Evolutionary conservation across 345 rosid species (phyloP).

Genomic region (Brassica rapa): DNA sequence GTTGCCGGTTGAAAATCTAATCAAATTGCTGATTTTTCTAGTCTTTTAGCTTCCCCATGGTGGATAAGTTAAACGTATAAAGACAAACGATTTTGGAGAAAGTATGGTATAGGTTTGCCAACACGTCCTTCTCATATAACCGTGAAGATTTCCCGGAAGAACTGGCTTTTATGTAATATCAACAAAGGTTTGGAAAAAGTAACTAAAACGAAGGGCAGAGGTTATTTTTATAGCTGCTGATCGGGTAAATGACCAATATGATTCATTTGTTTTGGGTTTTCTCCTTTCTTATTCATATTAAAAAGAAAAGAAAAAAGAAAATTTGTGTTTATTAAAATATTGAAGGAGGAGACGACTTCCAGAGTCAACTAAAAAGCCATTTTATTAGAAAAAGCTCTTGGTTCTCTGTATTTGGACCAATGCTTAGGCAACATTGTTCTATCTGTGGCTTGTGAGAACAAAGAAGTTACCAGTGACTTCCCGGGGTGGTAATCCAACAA

Average conservation of each 20-base stretch:
- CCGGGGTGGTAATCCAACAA: neutral
- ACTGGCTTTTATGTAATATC: neutral
- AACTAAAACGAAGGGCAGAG: neutral
- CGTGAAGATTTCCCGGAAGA: neutral
- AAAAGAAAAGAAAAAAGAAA: neutral
- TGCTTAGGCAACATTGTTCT: neutral
- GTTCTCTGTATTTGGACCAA: neutral
- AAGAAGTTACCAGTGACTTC: neutral
- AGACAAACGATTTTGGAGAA: neutral
- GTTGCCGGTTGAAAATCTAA: neutral
- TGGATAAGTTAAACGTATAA: neutral
- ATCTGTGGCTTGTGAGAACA: neutral
- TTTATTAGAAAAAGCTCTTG: neutral
- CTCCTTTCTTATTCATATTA: neutral
- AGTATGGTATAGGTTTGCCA: constrained; percentile 1
- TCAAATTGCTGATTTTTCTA: neutral
- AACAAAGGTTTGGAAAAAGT: neutral
- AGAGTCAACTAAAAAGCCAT: constrained; percentile 1
- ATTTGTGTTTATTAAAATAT: neutral
- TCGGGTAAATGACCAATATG: neutral
- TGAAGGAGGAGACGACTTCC: neutral
- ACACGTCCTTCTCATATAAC: neutral
- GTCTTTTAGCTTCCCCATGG: neutral
- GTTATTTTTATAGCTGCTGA: neutral
- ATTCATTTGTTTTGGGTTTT: neutral